Evolutionary conservation across 495 filamentous ascomycete species (phyloP).

Genomic region (Tuber indicum): DNA sequence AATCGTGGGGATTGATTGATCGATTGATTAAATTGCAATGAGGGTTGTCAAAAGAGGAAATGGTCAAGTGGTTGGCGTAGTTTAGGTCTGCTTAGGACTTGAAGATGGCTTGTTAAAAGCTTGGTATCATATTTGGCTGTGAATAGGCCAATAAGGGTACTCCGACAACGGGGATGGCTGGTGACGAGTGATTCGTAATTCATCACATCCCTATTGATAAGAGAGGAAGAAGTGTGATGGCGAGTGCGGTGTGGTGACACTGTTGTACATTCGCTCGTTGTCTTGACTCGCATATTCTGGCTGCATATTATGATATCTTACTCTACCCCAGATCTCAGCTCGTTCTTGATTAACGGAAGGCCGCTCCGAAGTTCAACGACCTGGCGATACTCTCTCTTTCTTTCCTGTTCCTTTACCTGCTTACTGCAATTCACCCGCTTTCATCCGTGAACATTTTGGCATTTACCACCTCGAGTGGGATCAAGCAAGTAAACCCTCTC

Average conservation of each 20-base stretch:
- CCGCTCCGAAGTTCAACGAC: neutral
- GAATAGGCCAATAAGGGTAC: neutral
- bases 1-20: neutral
- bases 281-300: neutral
- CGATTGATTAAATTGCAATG: neutral
- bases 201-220: neutral
- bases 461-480: neutral
- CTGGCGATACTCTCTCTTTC: neutral
- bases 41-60: neutral
- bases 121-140: neutral
- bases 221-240: neutral
- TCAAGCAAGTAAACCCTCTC: neutral
- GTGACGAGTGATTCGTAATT: neutral
- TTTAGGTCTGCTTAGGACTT: neutral
- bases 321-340: neutral
- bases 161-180: neutral
- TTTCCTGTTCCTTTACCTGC: neutral
- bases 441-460: neutral
- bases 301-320: neutral
- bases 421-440: neutral
- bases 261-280: neutral
- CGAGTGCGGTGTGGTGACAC: neutral
- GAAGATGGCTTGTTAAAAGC: neutral
- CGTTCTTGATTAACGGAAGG: neutral
- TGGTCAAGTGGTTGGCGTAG: neutral